Percentiles rank a stretch among this genome's conserved stretches.
phyloP scores from a whole-genome alignment of 257 asterid species.

The Lavandula angustifolia region DNA sequence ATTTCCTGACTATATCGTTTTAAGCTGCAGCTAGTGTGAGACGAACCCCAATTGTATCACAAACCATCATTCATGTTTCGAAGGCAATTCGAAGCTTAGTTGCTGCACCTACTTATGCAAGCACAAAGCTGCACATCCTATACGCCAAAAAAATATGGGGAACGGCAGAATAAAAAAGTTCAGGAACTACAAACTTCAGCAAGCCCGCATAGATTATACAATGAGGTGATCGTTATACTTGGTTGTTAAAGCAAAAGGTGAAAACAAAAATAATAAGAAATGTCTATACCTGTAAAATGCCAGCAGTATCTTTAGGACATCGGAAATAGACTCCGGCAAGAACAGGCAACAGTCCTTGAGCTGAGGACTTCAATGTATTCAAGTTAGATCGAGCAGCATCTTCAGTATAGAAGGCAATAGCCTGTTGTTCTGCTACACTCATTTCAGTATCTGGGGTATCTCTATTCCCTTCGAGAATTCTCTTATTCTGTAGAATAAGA shows the following conservation, averaged over 20 bases:
- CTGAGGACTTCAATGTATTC: slow-evolving; percentile 57
- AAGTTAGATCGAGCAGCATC: slow-evolving; percentile 66
- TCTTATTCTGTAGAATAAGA: slow-evolving; percentile 80
- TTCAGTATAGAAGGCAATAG: slow-evolving; percentile 53
- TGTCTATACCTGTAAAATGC: slow-evolving; percentile 64
- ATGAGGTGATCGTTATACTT: neutral
- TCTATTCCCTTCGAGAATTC: slow-evolving; percentile 55
- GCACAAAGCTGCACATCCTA: neutral
- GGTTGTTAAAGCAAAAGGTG: neutral
- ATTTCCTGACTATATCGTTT: slow-evolving; percentile 10
- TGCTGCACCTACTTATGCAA: neutral
- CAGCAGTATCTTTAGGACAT: slow-evolving; percentile 68
- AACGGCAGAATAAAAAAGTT: neutral
- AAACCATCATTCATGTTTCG: slow-evolving; percentile 3
- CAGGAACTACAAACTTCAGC: neutral
- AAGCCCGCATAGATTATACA: neutral
- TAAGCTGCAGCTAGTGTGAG: slow-evolving; percentile 1
- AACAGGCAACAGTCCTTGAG: slow-evolving; percentile 53
- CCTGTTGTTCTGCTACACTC: slow-evolving; percentile 54
- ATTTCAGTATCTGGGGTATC: slow-evolving; percentile 37
- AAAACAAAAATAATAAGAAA: neutral
- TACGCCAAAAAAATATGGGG: no score
- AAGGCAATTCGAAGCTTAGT: neutral
- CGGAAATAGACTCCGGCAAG: slow-evolving; percentile 55
- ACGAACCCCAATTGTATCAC: neutral